Evolutionary conservation across 1,139 yeast species (phyloP), one percentile per base, ranked within the genome.

Genomic region (Suhomyces ambrosiae): DNA sequence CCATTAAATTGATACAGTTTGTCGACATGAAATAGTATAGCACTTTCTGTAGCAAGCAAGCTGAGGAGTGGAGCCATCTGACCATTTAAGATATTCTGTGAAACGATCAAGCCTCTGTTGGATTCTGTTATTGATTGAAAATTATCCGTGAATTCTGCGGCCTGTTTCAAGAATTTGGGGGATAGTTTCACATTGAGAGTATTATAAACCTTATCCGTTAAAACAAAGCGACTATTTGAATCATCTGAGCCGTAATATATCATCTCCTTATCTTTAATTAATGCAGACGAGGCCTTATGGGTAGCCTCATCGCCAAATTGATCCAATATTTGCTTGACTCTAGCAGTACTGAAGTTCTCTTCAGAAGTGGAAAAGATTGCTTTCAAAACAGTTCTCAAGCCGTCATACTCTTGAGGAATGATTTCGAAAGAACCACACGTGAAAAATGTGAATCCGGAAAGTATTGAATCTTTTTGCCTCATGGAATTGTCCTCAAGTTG

Each of bases 311-410:
- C 76, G 2, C 74, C 74, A 44, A 63, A 69, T 5, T 54, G 52
- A 0, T 65, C 61, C 33, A 82, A 68, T 6, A 79, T 57, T 27
- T 55, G 55, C 32, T 64, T 69, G 6, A 78, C 78, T 38, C 61
- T 56, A 6, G 59, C 52, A 2, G 78, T 60, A 10, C 76, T 66
- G 40, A 80, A 78, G 8, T 64, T 60, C 1, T 67, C 71, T 13
- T 68, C 67, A 0, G 74, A 71, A 0, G 88, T 79, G 0, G 85
- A 75, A 48, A 85, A 75, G 6, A 85, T 70, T 1, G 90, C 79
- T 50, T 82, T 80, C 30, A 76, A 51, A 4, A 62, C 58, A 1
- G 74, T 59, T 40, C 69, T 59, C 2, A 74, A 53, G 18, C 61
- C 54, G 31, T 71, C 72, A 23, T 53, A 60, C 44, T 31, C 54